A percentile compares a stretch with the other conserved stretches of the same genome.
phyloP scores from a whole-genome alignment of 805 yeast species.

The Wickerhamomyces chambardii region DNA sequence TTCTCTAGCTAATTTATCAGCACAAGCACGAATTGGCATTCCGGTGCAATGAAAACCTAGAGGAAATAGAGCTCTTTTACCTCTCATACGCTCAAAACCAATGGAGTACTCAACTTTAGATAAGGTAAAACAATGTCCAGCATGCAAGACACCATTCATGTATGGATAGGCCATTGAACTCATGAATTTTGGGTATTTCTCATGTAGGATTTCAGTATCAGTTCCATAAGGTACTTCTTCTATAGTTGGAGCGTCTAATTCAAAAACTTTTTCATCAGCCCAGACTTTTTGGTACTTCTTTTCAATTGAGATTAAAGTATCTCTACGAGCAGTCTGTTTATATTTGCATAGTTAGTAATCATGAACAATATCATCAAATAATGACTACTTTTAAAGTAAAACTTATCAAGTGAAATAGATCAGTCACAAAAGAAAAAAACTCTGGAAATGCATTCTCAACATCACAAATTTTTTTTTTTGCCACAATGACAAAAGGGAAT shows the following conservation, averaged over 20 bases:
- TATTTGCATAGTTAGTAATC: too few species aligned
- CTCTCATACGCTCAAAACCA: constrained; percentile 93
- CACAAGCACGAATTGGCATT: constrained; percentile 95
- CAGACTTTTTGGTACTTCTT: constrained; percentile 80
- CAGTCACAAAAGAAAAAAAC: too few species aligned
- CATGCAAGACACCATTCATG: constrained; percentile 97
- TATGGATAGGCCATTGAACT: constrained; percentile 97
- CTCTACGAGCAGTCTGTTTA: constrained; percentile 83
- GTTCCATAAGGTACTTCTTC: constrained; percentile 53
- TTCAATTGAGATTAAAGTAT: constrained; percentile 82
- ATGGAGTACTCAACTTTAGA: constrained; percentile 89
- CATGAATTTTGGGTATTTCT: constrained; percentile 77
- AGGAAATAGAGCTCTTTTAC: constrained; percentile 88
- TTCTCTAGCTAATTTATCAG: constrained; percentile 92
- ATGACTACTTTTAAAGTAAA: too few species aligned
- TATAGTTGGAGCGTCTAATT: constrained; percentile 77
- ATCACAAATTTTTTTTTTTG: background rate
- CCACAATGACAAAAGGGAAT: background rate
- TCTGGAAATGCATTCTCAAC: too few species aligned
- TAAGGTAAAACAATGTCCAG: constrained; percentile 93
- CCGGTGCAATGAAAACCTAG: constrained; percentile 99
- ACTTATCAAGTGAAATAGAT: too few species aligned
- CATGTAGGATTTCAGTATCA: constrained; percentile 61
- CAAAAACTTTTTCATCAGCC: constrained; percentile 81
- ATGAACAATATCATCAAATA: too few species aligned